Base-by-base conservation (phyloP, 805 yeast species). In the Ogataea zsoltii region DNA sequence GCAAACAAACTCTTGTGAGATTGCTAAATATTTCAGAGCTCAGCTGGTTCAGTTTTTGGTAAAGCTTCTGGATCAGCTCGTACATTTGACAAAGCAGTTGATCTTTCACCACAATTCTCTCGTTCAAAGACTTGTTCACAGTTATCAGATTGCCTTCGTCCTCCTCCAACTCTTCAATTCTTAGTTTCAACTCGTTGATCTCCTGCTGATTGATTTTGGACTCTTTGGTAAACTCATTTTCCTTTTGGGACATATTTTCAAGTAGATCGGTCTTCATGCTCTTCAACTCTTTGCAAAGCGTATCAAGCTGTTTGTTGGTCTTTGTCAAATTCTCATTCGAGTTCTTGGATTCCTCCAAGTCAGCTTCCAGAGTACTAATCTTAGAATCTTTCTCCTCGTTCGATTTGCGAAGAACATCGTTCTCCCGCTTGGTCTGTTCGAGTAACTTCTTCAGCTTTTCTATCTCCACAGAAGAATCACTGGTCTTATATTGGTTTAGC, bases 241-340 rank as follows among this genome's bases (percentile, higher is more conserved):
- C 90, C 51, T 84, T 76, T 26, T 82, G 75, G 0, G 85, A 68
- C 80, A 87, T 74, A 56, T 84, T 85, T 15, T 83, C 86, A 12
- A 83, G 62, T 17, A 88, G 64, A 53, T 85, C 90, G 25, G 74
- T 70, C 57, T 85, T 85, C 71, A 81, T 73, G 4, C 58, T 46
- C 41, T 57, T 61, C 45, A 70, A 49, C 42, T 66, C 63, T 4
- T 29, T 30, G 19, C 56, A 52, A n/a, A 42, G n/a, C 7, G 40
- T 17, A 11, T 47, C 50, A 30, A 55, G 34, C 15, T 51, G 31
- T 26, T 42, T 46, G 34, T 51, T 56, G 14, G 53, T 31, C 16
- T 33, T 40, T 2, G 38, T 35, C 33, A 48, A 25, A 25, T 41
- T 18, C n/a, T 36, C 42, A 39, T 49, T 55, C n/a, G 51, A 26